phyloP scores from a whole-genome alignment of 225 moss, liverwort and hornwort genomes.

The Pseudoscleropodium purum region DNA sequence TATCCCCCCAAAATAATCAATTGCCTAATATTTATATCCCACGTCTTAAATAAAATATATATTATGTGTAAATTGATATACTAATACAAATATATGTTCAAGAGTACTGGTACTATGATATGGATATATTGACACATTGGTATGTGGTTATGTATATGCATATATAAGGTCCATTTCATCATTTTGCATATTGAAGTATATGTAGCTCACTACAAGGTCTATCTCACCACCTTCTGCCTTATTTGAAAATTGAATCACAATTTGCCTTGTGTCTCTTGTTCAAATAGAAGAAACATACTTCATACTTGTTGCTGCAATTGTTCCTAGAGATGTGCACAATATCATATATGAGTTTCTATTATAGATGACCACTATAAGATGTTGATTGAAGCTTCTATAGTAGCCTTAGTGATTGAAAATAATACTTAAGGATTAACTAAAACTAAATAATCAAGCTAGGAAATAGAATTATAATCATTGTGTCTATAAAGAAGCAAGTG shows the following conservation, averaged over 20 bases:
- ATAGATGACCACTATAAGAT: background rate
- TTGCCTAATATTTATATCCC: accelerated
- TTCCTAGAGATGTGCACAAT: background rate
- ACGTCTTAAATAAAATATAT: background rate
- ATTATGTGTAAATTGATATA: background rate
- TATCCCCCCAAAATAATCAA: background rate
- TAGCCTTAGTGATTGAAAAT: background rate
- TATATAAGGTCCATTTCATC: background rate
- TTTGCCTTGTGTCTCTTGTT: background rate
- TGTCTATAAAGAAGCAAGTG: background rate
- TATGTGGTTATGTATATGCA: background rate
- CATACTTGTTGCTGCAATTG: background rate
- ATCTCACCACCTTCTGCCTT: accelerated
- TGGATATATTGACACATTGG: background rate
- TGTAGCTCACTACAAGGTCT: background rate
- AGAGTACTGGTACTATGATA: accelerated
- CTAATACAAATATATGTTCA: accelerated
- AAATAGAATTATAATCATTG: background rate
- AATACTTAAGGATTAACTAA: background rate
- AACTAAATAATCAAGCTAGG: background rate
- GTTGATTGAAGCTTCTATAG: background rate
- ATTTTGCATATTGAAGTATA: background rate
- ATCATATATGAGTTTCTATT: background rate
- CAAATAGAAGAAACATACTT: background rate
- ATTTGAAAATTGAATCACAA: background rate